phyloP scores from a whole-genome alignment of 2,329 filamentous ascomycete genomes.

The Dothiorella sarmentorum region DNA sequence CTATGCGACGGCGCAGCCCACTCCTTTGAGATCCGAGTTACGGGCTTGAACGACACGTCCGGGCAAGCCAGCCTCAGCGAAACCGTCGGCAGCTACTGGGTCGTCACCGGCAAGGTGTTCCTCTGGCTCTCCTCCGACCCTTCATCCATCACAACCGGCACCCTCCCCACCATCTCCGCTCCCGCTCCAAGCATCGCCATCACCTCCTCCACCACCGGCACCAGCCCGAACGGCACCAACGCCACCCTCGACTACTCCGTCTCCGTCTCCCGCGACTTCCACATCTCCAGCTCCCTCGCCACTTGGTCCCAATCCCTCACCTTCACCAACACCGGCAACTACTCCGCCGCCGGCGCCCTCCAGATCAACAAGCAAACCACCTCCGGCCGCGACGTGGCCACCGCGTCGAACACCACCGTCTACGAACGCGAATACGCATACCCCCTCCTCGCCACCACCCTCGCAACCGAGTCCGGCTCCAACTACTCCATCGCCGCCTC shows the following conservation, averaged over 20 bases:
- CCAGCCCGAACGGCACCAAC: conserved; percentile 53
- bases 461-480: conserved; percentile 37
- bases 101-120: conserved; percentile 76
- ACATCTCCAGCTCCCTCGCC: conserved; percentile 51
- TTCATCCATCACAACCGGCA: conserved; percentile 53
- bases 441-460: conserved; percentile 57
- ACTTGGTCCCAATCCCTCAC: conserved; percentile 59
- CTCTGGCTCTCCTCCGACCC: conserved; percentile 60
- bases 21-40: conserved; percentile 64
- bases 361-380: conserved; percentile 54
- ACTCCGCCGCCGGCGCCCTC: conserved; percentile 53
- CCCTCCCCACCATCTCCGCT: conserved; percentile 31
- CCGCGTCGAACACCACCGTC: conserved; percentile 28
- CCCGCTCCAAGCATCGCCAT: conserved; percentile 49
- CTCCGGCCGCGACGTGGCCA: conserved; percentile 43
- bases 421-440: conserved; percentile 53
- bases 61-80: conserved; percentile 41
- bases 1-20: conserved; percentile 65
- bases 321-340: conserved; percentile 54
- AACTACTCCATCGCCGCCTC: conserved; percentile 46
- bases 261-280: conserved; percentile 53
- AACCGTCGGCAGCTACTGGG: conserved; percentile 65
- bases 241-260: conserved; percentile 59
- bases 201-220: conserved; percentile 45
- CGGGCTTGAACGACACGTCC: conserved; percentile 59